These are phyloP conservation scores for Cercospora canescens DNA, from an alignment of 2,329 filamentous ascomycete species.

Conservation along the genomic window DNA sequence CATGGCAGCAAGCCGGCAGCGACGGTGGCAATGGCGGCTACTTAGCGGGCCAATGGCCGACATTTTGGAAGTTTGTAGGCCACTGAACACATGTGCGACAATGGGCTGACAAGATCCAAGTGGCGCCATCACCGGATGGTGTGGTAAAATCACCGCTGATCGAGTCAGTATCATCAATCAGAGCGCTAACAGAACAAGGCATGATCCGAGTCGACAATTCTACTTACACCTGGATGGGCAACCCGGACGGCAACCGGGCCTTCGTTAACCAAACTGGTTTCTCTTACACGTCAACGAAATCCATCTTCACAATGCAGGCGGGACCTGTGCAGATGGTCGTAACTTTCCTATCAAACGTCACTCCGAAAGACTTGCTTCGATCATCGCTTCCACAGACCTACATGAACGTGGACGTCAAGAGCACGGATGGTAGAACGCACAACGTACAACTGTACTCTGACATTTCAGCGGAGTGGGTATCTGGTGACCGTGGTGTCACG, in stretches of 20 bases:
- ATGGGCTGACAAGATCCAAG: neutral
- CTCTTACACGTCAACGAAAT: slow-evolving; percentile 71
- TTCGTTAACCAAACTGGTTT: slow-evolving; percentile 62
- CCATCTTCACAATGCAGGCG: slow-evolving; percentile 63
- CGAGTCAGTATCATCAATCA: neutral
- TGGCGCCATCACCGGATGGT: slow-evolving; percentile 62
- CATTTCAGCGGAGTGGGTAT: slow-evolving; percentile 71
- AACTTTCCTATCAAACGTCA: slow-evolving; percentile 14
- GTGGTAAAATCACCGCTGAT: slow-evolving; percentile 39
- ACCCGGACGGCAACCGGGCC: slow-evolving; percentile 44
- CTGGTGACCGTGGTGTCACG: slow-evolving; percentile 56
- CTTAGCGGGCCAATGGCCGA: slow-evolving; percentile 58
- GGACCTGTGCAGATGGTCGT: slow-evolving; percentile 22
- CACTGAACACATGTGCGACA: neutral
- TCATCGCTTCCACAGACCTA: slow-evolving; percentile 73
- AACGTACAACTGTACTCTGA: slow-evolving; percentile 71
- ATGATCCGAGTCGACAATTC: slow-evolving; percentile 67
- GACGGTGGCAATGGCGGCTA: slow-evolving; percentile 64
- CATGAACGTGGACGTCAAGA: slow-evolving; percentile 62
- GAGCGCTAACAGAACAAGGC: slow-evolving; percentile 32
- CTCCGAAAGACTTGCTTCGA: slow-evolving; percentile 11
- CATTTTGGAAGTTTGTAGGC: slow-evolving; percentile 53
- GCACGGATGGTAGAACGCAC: slow-evolving; percentile 62
- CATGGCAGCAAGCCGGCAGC: slow-evolving; percentile 63
- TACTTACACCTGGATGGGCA: slow-evolving; percentile 43